Percentiles rank a stretch among this genome's conserved stretches.
Evolutionary conservation across 2,329 filamentous ascomycete genomes (phyloP).

Genomic region (Ophiostoma triangulosporum): DNA sequence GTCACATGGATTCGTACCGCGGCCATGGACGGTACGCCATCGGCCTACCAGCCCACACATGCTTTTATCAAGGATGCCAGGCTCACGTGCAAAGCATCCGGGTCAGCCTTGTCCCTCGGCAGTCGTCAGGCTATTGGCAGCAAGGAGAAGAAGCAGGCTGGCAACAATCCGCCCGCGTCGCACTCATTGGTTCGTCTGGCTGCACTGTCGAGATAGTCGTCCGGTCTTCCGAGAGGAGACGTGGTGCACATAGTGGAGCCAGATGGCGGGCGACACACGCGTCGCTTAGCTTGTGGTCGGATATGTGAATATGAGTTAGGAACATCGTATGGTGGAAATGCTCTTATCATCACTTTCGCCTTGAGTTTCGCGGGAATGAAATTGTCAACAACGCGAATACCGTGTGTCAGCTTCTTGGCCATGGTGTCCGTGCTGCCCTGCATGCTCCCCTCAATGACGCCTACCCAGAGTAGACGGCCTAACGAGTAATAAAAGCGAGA

Average conservation of each 20-base stretch:
- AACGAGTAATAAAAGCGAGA: background rate
- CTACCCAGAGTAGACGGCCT: background rate
- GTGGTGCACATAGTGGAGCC: constrained; percentile 2
- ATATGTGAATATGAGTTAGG: background rate
- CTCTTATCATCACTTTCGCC: too few relatives aligned
- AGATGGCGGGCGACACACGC: constrained; percentile 3
- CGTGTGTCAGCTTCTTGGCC: background rate
- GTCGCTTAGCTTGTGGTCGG: constrained; percentile 4
- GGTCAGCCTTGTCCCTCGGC: background rate
- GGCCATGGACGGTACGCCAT: background rate
- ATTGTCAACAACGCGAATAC: background rate
- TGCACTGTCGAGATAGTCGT: background rate
- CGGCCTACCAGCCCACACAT: background rate
- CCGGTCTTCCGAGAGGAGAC: constrained; percentile 1
- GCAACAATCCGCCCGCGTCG: background rate
- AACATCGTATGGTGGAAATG: background rate
- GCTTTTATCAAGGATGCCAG: background rate
- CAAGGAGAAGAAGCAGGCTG: background rate
- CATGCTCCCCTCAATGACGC: background rate
- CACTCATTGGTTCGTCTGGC: constrained; percentile 1
- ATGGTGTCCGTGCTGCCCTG: background rate
- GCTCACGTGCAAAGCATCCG: background rate
- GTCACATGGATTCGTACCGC: background rate
- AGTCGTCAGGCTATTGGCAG: background rate
- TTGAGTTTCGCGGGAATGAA: background rate